Percentiles rank a stretch among this genome's conserved stretches.
phyloP scores from a whole-genome alignment of 2,329 filamentous ascomycete species.

The Chaetomium olivaceum region DNA sequence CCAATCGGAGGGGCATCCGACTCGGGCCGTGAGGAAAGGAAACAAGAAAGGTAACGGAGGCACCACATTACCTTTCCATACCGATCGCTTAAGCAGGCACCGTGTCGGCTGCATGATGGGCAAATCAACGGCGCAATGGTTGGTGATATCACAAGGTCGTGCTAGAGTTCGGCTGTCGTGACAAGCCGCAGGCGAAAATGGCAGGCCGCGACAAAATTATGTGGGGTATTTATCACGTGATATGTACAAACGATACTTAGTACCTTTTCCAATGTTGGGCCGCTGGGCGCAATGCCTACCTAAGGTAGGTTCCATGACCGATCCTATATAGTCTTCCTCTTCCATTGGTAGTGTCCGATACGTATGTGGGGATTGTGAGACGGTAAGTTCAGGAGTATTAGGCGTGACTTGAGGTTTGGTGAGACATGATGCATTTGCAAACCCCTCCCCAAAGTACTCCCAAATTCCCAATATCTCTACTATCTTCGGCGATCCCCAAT shows the following conservation, averaged over 20 bases:
- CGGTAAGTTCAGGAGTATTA: too few species aligned
- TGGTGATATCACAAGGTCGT: neutral
- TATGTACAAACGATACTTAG: neutral
- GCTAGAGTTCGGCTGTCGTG: neutral
- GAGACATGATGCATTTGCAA: too few species aligned
- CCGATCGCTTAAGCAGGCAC: conserved; percentile 70
- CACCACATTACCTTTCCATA: conserved; percentile 76
- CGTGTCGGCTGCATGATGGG: conserved; percentile 67
- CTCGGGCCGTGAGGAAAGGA: neutral
- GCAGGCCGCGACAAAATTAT: neutral
- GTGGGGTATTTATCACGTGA: neutral
- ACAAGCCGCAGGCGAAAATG: neutral
- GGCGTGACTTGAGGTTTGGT: too few species aligned
- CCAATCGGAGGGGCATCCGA: neutral
- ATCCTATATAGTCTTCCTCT: too few species aligned
- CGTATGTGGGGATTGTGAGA: too few species aligned
- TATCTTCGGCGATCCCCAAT: too few species aligned
- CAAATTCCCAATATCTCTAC: too few species aligned
- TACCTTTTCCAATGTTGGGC: too few species aligned
- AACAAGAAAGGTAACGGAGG: neutral
- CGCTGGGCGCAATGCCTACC: too few species aligned
- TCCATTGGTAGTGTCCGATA: too few species aligned
- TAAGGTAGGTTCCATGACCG: too few species aligned
- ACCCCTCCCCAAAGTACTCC: too few species aligned
- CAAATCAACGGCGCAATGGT: neutral